A percentile compares a stretch with the other conserved stretches of the same genome.
Conservation (phyloP, 192 early-diverging fungal genomes). For the Haplosporangium gracile region DNA sequence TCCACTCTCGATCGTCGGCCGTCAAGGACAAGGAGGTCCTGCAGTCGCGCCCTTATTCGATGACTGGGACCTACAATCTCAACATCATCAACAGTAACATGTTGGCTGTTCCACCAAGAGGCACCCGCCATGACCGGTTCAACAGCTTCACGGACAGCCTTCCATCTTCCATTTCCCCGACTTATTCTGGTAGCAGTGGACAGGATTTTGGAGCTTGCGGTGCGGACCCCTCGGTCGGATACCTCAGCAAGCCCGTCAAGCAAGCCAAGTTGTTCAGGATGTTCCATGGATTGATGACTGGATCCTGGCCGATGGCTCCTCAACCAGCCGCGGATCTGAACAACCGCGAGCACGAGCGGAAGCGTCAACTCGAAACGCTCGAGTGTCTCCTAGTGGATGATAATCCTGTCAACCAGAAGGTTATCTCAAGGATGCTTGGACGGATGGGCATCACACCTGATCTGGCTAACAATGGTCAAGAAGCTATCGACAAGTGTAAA, state of each 20-base stretch:
- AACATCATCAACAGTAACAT: constrained; percentile 56
- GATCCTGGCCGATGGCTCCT: constrained; percentile 44
- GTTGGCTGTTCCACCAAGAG: constrained; percentile 29
- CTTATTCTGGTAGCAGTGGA: neutral
- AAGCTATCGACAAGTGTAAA: constrained; percentile 44
- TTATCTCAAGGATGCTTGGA: constrained; percentile 46
- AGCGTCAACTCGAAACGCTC: constrained; percentile 37
- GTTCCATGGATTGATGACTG: constrained; percentile 54
- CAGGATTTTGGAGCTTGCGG: neutral
- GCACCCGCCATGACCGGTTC: neutral
- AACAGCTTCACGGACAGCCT: constrained; percentile 2
- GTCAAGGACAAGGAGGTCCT: neutral
- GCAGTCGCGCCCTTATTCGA: neutral
- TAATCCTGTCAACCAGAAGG: constrained; percentile 62
- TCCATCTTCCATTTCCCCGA: neutral
- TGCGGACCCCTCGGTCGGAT: constrained; percentile 27
- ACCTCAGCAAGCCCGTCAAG: constrained; percentile 50
- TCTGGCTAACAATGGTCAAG: constrained; percentile 58
- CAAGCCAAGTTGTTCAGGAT: constrained; percentile 49
- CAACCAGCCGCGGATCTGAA: constrained; percentile 16
- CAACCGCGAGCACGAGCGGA: constrained; percentile 29
- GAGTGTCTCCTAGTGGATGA: constrained; percentile 59
- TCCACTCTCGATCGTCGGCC: neutral
- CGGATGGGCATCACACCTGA: constrained; percentile 50
- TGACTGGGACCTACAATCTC: constrained; percentile 13